A percentile compares a stretch with the other conserved stretches of the same genome.
Conservation (phyloP, 176 grass and related monocot species). For the Puya raimondii region DNA sequence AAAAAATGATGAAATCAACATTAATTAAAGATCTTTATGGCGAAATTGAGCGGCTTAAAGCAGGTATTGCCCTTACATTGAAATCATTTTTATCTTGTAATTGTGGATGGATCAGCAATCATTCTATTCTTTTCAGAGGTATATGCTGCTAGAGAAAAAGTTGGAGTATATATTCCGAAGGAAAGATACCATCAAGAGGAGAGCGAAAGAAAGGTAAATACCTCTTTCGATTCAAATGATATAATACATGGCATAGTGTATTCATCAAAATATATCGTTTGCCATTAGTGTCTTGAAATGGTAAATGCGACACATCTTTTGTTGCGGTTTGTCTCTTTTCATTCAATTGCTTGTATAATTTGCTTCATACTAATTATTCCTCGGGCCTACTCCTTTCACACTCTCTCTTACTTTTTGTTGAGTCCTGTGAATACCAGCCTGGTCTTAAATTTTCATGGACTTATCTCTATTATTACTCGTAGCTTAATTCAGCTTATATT, state of each 20-base stretch:
- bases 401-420: no score
- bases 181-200: constrained; percentile 86
- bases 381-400: no score
- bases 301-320: no score
- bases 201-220: constrained; percentile 80
- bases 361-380: no score
- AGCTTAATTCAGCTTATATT: neutral
- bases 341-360: no score
- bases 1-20: constrained; percentile 99
- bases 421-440: no score
- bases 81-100: neutral
- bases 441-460: no score
- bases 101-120: constrained; percentile 13
- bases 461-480: no score
- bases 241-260: neutral
- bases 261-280: neutral
- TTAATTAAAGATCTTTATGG: constrained; percentile 98
- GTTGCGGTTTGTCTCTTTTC: no score
- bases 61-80: constrained; percentile 32
- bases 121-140: constrained; percentile 54
- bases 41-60: constrained; percentile 94
- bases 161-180: constrained; percentile 94
- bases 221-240: constrained; percentile 9
- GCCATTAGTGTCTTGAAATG: neutral
- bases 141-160: constrained; percentile 91